Evolutionary conservation across 106 monocot genomes (phyloP).

Genomic region (Dactylorhiza incarnata): DNA sequence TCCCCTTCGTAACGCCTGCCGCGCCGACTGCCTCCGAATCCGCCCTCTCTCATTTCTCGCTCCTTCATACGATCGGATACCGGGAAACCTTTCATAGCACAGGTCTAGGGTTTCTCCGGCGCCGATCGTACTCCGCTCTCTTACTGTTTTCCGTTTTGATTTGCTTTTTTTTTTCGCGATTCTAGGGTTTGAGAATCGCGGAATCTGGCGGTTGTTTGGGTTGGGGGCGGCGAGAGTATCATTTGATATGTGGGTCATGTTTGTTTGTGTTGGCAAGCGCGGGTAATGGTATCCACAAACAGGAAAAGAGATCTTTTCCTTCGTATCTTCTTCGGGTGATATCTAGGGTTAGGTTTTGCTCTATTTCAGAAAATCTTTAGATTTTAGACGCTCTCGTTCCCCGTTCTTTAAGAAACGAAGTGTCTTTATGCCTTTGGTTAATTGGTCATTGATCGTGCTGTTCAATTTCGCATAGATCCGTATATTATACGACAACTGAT

Average conservation of each 20-base stretch:
- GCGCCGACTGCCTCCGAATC: not conserved
- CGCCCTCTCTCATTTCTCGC: slow-evolving; percentile 7
- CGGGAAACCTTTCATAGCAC: not conserved
- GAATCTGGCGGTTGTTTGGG: not conserved
- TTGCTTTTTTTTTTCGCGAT: not conserved
- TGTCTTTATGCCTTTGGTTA: not conserved
- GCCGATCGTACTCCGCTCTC: not conserved
- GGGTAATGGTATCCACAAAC: not conserved
- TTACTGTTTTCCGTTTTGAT: slow-evolving; percentile 1
- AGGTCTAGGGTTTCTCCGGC: slow-evolving; percentile 9
- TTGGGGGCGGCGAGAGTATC: not conserved
- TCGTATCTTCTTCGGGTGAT: not conserved
- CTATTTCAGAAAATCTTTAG: slow-evolving; percentile 1
- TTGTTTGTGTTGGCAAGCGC: not conserved
- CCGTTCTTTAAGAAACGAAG: not conserved
- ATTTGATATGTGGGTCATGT: not conserved
- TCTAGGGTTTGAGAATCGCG: slow-evolving; percentile 3
- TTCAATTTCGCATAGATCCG: not conserved
- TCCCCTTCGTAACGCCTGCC: slow-evolving; percentile 6
- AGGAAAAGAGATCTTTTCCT: not conserved
- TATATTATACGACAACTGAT: not conserved
- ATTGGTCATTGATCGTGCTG: not conserved
- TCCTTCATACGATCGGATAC: not conserved
- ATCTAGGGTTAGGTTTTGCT: not conserved
- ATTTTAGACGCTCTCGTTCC: not conserved